Conservation (phyloP, 2,329 filamentous ascomycete species). For the Verticillium tricorpus region DNA sequence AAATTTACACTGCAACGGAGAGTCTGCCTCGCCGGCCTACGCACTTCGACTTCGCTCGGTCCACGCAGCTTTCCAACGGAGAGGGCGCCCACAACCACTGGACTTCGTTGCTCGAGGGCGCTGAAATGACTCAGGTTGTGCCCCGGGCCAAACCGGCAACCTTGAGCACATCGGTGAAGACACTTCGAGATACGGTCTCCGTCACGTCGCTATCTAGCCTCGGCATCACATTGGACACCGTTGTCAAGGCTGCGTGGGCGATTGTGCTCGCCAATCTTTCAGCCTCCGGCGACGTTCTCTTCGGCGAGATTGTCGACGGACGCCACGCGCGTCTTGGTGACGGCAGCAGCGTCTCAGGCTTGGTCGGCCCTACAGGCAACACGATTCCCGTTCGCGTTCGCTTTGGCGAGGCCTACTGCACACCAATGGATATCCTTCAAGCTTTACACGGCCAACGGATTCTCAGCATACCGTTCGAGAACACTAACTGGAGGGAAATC, state of each 20-base stretch:
- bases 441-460: slow-evolving; percentile 45
- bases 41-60: slow-evolving; percentile 44
- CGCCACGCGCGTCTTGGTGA: slow-evolving; percentile 36
- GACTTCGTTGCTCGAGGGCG: slow-evolving; percentile 37
- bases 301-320: slow-evolving; percentile 49
- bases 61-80: slow-evolving; percentile 28
- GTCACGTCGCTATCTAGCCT: slow-evolving; percentile 36
- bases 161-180: slow-evolving; percentile 32
- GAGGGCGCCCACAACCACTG: slow-evolving; percentile 40
- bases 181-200: slow-evolving; percentile 33
- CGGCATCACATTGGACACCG: slow-evolving; percentile 43
- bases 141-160: slow-evolving; percentile 35
- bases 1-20: slow-evolving; percentile 36
- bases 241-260: slow-evolving; percentile 56
- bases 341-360: slow-evolving; percentile 50
- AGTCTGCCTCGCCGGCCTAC: slow-evolving; percentile 30
- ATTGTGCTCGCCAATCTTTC: slow-evolving; percentile 48
- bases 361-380: slow-evolving; percentile 43
- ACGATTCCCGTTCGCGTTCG: slow-evolving; percentile 44
- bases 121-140: slow-evolving; percentile 41
- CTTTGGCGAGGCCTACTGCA: slow-evolving; percentile 36
- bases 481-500: slow-evolving; percentile 46
- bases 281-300: slow-evolving; percentile 46
- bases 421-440: slow-evolving; percentile 44
- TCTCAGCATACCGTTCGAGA: slow-evolving; percentile 43